Evolutionary conservation across 306 rosid species (phyloP).

Genomic region (Ochetophila trinervis): DNA sequence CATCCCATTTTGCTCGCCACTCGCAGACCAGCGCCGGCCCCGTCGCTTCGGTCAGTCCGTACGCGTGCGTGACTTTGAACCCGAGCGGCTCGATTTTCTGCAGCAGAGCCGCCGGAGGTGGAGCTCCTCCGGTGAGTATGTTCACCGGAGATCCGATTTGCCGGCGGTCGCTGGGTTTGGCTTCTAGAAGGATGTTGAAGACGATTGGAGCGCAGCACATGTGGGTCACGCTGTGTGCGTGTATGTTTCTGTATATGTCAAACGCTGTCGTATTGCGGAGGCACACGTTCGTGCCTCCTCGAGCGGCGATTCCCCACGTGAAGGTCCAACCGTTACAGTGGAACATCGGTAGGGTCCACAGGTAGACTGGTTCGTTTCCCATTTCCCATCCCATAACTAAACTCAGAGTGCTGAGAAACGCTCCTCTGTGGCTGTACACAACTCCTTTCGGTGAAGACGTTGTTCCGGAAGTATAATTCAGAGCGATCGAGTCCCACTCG

Average conservation of each 20-base stretch:
- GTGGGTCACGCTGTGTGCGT: slow-evolving; percentile 62
- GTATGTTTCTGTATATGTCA: slow-evolving; percentile 56
- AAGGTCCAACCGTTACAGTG: slow-evolving; percentile 98
- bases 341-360: slow-evolving; percentile 93
- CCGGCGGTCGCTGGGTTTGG: slow-evolving; percentile 30
- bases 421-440: slow-evolving; percentile 85
- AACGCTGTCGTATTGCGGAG: slow-evolving; percentile 50
- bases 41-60: slow-evolving; percentile 84
- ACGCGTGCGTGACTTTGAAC: slow-evolving; percentile 86
- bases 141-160: slow-evolving; percentile 32
- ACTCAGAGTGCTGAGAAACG: slow-evolving; percentile 73
- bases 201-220: slow-evolving; percentile 93
- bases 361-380: slow-evolving; percentile 65
- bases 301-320: slow-evolving; percentile 91
- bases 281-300: slow-evolving; percentile 84
- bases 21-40: slow-evolving; percentile 92
- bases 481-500: slow-evolving; percentile 72
- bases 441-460: slow-evolving; percentile 91
- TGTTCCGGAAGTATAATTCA: slow-evolving; percentile 92
- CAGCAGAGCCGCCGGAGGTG: slow-evolving; percentile 64
- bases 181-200: slow-evolving; percentile 63
- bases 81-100: slow-evolving; percentile 57
- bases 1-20: slow-evolving; percentile 75
- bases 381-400: slow-evolving; percentile 75
- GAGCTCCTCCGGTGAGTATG: slow-evolving; percentile 87